A percentile compares a stretch with the other conserved stretches of the same genome.
Evolutionary conservation across 2,329 filamentous ascomycete species (phyloP).

Genomic region (Triangularia setosa): DNA sequence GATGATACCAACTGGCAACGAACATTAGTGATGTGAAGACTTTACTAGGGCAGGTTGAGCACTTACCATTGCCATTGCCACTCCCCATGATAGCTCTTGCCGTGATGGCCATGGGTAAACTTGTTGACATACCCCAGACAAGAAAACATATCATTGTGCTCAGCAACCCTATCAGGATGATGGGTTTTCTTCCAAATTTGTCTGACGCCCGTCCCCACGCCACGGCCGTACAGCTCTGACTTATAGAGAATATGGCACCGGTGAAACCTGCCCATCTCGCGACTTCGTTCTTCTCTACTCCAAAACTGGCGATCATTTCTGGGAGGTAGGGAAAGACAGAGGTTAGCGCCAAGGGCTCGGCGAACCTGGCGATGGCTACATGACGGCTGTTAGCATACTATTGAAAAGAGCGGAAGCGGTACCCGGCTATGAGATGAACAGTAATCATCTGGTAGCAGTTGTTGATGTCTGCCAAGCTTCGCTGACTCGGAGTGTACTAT

Average conservation of each 20-base stretch:
- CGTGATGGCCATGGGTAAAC: slow-evolving; percentile 72
- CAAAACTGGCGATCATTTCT: slow-evolving; percentile 80
- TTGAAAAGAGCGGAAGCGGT: not conserved
- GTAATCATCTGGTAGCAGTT: slow-evolving; percentile 9
- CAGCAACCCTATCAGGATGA: slow-evolving; percentile 68
- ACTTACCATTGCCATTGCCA: slow-evolving; percentile 76
- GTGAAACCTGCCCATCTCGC: slow-evolving; percentile 78
- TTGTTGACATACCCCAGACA: slow-evolving; percentile 79
- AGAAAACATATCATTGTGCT: slow-evolving; percentile 80
- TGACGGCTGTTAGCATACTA: slow-evolving; percentile 31
- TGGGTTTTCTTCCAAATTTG: slow-evolving; percentile 73
- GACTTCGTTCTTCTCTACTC: slow-evolving; percentile 65
- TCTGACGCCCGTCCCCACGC: slow-evolving; percentile 77
- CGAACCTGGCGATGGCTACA: slow-evolving; percentile 71
- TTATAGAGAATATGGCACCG: slow-evolving; percentile 67
- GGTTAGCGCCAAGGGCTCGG: slow-evolving; percentile 69
- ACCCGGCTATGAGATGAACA: not conserved
- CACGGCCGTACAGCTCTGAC: slow-evolving; percentile 68
- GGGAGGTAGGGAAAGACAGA: slow-evolving; percentile 69
- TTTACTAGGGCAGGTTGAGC: not conserved
- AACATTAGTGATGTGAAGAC: slow-evolving; percentile 20
- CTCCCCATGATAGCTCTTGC: slow-evolving; percentile 75
- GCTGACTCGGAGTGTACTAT: not conserved
- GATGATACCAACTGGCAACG: slow-evolving; percentile 72
- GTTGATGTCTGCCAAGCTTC: not conserved